These are phyloP conservation scores for Metarhizium anisopliae DNA, from an alignment of 2,329 filamentous ascomycete species.

Conservation along the genomic window DNA sequence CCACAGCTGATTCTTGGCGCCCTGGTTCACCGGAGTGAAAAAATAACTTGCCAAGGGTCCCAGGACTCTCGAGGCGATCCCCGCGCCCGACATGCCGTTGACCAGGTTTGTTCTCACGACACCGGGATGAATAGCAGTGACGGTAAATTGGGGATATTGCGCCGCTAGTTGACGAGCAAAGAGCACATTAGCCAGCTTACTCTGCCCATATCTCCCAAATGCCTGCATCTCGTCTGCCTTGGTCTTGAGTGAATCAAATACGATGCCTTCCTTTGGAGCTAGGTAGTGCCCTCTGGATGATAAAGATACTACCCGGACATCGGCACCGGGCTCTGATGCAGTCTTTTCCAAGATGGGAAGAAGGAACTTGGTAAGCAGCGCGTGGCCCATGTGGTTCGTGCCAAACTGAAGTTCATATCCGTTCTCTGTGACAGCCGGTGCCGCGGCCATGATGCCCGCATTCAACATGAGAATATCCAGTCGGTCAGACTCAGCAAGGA, in stretches of 20 bases:
- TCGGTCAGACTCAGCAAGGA: conserved; percentile 22
- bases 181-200: conserved; percentile 23
- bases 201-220: conserved; percentile 19
- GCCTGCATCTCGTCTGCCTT: conserved; percentile 10
- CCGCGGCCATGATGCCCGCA: conserved; percentile 33
- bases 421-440: conserved; percentile 28
- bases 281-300: conserved; percentile 16
- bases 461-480: conserved; percentile 39
- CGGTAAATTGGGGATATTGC: conserved; percentile 14
- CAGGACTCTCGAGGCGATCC: conserved; percentile 6
- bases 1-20: conserved; percentile 34
- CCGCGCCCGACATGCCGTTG: conserved; percentile 6
- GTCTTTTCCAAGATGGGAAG: conserved; percentile 20
- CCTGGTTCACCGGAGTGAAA: conserved; percentile 19
- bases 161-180: conserved; percentile 18
- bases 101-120: conserved; percentile 19
- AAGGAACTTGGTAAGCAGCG: conserved; percentile 32
- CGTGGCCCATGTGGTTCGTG: conserved; percentile 40
- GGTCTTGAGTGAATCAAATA: conserved; percentile 20
- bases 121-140: conserved; percentile 18
- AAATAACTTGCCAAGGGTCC: conserved; percentile 9
- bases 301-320: conserved; percentile 22
- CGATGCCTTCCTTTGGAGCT: conserved; percentile 15
- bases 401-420: conserved; percentile 41
- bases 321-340: conserved; percentile 9